These are phyloP conservation scores for Stachybotrys chartarum DNA, from an alignment of 2,329 filamentous ascomycete genomes.

Conservation along the genomic window DNA sequence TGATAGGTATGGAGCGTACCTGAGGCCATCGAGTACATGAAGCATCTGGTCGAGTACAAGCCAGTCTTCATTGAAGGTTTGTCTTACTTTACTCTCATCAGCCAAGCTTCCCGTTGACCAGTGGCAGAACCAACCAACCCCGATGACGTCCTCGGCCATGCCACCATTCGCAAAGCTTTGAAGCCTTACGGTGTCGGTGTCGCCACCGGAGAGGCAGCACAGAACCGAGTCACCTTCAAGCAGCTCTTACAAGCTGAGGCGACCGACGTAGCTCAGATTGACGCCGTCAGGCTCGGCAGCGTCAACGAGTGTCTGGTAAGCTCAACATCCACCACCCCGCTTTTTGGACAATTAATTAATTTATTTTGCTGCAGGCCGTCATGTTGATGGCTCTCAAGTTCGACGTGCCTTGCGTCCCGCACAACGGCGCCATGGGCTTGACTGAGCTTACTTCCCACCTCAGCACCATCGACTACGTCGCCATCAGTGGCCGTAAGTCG, in stretches of 20 bases:
- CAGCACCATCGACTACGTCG: slow-evolving; percentile 87
- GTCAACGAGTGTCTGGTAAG: slow-evolving; percentile 72
- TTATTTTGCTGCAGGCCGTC: slow-evolving; percentile 45
- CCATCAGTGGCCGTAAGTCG: slow-evolving; percentile 71
- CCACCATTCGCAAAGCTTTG: slow-evolving; percentile 74
- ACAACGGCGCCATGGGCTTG: slow-evolving; percentile 81
- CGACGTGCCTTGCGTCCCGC: slow-evolving; percentile 75
- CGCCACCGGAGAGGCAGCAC: slow-evolving; percentile 90
- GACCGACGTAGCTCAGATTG: slow-evolving; percentile 86
- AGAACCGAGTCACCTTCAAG: slow-evolving; percentile 92
- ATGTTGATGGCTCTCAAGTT: slow-evolving; percentile 80
- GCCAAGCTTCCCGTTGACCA: neutral
- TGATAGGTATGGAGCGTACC: slow-evolving; percentile 80
- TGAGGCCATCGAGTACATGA: slow-evolving; percentile 83
- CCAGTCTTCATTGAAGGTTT: slow-evolving; percentile 78
- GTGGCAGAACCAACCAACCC: slow-evolving; percentile 75
- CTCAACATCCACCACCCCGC: neutral
- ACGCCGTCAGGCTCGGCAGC: slow-evolving; percentile 82
- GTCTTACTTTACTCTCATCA: neutral
- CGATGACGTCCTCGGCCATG: slow-evolving; percentile 84
- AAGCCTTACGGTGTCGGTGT: slow-evolving; percentile 70
- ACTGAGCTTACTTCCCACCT: slow-evolving; percentile 93
- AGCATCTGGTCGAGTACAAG: slow-evolving; percentile 72
- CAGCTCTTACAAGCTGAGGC: slow-evolving; percentile 74
- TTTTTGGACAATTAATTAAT: neutral